phyloP scores from a whole-genome alignment of 768 basidiomycete genomes.

The Austroboletus eburneus region DNA sequence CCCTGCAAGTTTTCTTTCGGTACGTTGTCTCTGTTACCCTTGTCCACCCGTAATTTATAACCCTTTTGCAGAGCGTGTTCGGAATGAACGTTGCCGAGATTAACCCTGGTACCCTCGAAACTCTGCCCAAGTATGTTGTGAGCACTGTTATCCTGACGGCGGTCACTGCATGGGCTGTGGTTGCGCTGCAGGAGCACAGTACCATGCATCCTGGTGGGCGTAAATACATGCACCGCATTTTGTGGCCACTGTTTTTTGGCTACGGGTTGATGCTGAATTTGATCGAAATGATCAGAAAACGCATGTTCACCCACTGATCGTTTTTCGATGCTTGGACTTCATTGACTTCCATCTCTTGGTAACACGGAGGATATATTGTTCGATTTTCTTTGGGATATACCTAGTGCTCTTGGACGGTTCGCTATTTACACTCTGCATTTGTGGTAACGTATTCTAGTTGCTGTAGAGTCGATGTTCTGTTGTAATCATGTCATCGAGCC shows the following conservation, averaged over 20 bases:
- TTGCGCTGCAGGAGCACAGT: conserved; percentile 44
- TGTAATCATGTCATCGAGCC: too few species aligned
- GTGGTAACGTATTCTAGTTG: too few species aligned
- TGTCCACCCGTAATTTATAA: conserved; percentile 7
- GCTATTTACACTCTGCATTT: too few species aligned
- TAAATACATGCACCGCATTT: conserved; percentile 8
- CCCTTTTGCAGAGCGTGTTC: conserved; percentile 27
- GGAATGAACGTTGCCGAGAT: conserved; percentile 32
- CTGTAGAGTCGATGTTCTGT: too few species aligned
- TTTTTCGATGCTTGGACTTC: too few species aligned
- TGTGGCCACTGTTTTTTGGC: conserved; percentile 19
- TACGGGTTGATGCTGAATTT: not conserved
- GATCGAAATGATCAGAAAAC: not conserved
- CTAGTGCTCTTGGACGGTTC: too few species aligned
- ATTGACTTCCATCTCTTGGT: too few species aligned
- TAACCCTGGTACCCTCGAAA: conserved; percentile 18
- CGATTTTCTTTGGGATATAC: too few species aligned
- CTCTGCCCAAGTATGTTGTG: conserved; percentile 36
- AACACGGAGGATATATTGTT: too few species aligned
- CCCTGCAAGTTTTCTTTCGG: conserved; percentile 45
- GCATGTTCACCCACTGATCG: too few species aligned
- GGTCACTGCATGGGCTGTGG: conserved; percentile 51
- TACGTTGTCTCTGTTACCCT: conserved; percentile 5
- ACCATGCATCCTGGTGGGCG: conserved; percentile 14
- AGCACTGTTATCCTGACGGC: conserved; percentile 46